Evolutionary conservation across 2,329 filamentous ascomycete genomes (phyloP).

Genomic region (Neopestalotiopsis sp.): DNA sequence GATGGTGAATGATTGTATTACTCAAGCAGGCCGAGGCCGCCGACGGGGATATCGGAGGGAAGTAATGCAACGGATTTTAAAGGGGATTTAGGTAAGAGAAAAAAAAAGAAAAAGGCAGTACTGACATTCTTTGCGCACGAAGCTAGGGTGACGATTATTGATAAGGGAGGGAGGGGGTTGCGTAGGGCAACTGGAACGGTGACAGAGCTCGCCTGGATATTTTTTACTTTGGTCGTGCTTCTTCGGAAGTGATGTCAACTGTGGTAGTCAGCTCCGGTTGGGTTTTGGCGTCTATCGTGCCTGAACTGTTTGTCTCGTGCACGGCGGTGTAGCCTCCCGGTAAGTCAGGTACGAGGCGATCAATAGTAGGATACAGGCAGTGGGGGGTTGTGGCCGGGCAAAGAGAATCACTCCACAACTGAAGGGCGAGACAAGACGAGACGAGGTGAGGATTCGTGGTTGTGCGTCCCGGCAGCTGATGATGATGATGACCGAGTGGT

Average conservation of each 20-base stretch:
- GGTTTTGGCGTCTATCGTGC: not conserved
- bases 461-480: slow-evolving; percentile 7
- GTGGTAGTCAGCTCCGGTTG: not conserved
- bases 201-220: not conserved
- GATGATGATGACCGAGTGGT: slow-evolving; percentile 9
- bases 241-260: slow-evolving; percentile 12
- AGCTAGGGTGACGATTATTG: slow-evolving; percentile 27
- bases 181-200: not conserved
- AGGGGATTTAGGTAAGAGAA: slow-evolving; percentile 18
- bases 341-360: not conserved
- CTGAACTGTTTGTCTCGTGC: not conserved
- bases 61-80: slow-evolving; percentile 13
- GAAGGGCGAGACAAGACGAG: not conserved
- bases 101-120: not conserved
- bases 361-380: not conserved
- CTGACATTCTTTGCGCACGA: slow-evolving; percentile 27
- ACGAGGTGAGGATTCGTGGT: slow-evolving; percentile 16
- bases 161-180: not conserved
- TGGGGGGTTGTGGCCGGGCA: not conserved
- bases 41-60: slow-evolving; percentile 33
- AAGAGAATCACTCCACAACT: not conserved
- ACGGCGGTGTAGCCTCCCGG: not conserved
- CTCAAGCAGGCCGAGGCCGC: slow-evolving; percentile 23
- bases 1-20: slow-evolving; percentile 12
- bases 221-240: not conserved